Conservation (phyloP, 192 early-diverging fungal genomes). For the Kappamyces sp. region DNA sequence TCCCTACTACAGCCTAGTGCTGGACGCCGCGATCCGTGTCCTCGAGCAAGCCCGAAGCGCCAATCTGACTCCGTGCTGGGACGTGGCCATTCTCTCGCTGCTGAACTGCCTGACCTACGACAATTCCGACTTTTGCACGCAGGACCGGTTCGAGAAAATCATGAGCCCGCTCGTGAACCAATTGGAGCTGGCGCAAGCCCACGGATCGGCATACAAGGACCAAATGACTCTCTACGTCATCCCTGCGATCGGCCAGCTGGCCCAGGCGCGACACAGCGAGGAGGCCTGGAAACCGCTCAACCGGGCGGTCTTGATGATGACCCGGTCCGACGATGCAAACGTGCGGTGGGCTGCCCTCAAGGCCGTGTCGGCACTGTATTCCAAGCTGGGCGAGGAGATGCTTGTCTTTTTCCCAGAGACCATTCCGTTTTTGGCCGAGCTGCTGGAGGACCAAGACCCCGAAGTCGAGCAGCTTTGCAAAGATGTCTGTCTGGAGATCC, state of each 20-base stretch:
- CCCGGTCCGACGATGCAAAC: constrained; percentile 59
- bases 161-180: constrained; percentile 68
- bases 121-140: constrained; percentile 57
- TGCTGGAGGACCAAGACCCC: constrained; percentile 87
- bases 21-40: constrained; percentile 58
- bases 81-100: constrained; percentile 61
- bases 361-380: constrained; percentile 75
- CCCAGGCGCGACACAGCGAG: constrained; percentile 71
- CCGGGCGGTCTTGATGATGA: constrained; percentile 70
- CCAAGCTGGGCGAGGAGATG: constrained; percentile 87
- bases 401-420: constrained; percentile 88
- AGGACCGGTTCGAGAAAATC: constrained; percentile 72
- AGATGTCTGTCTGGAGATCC: constrained; percentile 79
- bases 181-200: constrained; percentile 44
- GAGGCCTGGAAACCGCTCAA: constrained; percentile 84
- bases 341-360: constrained; percentile 64
- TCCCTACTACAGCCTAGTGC: constrained; percentile 71
- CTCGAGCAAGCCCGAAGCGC: constrained; percentile 35
- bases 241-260: constrained; percentile 74
- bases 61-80: constrained; percentile 63
- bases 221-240: constrained; percentile 61
- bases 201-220: constrained; percentile 40
- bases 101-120: constrained; percentile 44
- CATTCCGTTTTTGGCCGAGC: constrained; percentile 88
- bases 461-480: constrained; percentile 77